A percentile compares a stretch with the other conserved stretches of the same genome.
Evolutionary conservation across 495 filamentous ascomycete species (phyloP).

Genomic region (Pseudotulostoma volvatum): DNA sequence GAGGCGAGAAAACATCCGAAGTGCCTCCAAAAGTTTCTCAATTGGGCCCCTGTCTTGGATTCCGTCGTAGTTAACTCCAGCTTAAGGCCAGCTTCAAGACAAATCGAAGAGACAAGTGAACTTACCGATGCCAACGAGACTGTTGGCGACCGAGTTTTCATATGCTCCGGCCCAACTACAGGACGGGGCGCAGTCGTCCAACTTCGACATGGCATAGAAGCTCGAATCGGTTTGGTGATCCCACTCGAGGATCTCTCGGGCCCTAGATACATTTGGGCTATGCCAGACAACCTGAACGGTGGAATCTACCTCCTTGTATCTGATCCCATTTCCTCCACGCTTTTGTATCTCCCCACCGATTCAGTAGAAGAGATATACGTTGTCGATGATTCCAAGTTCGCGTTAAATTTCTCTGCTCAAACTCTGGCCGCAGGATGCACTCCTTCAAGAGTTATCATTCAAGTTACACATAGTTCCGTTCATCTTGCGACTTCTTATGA

Average conservation of each 20-base stretch:
- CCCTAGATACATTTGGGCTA: conserved; percentile 31
- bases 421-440: conserved; percentile 40
- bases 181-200: conserved; percentile 49
- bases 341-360: conserved; percentile 20
- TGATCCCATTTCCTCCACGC: conserved; percentile 22
- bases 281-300: conserved; percentile 27
- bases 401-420: conserved; percentile 31
- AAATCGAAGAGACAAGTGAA: background rate
- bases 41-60: conserved; percentile 73
- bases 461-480: conserved; percentile 38
- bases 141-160: conserved; percentile 20
- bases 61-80: conserved; percentile 34
- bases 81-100: conserved; percentile 3
- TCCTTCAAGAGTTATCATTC: conserved; percentile 26
- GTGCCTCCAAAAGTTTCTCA: conserved; percentile 46
- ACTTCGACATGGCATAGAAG: conserved; percentile 54
- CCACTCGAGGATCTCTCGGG: conserved; percentile 23
- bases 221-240: conserved; percentile 41
- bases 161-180: conserved; percentile 23
- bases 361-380: conserved; percentile 22
- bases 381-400: conserved; percentile 26
- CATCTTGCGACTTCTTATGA: conserved; percentile 18
- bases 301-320: conserved; percentile 24
- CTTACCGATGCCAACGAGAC: background rate
- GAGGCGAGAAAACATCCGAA: conserved; percentile 32